phyloP scores from a whole-genome alignment of 495 filamentous ascomycete species.

The Talaromyces liani region DNA sequence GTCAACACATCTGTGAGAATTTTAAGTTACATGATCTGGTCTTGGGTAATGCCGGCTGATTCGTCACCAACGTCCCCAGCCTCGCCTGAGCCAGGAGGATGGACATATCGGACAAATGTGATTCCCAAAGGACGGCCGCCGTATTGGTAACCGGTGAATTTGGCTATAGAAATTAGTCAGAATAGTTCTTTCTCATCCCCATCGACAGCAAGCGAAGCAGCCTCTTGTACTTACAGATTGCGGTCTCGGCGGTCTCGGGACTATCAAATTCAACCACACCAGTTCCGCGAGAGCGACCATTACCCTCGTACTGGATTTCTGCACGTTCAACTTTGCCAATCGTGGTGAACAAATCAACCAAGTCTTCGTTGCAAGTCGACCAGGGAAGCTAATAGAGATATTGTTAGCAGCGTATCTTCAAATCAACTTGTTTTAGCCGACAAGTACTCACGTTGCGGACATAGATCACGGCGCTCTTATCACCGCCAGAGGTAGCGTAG shows the following conservation, averaged over 20 bases:
- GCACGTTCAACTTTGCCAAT: conserved; percentile 97
- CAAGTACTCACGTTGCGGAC: conserved; percentile 82
- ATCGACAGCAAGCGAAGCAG: not conserved
- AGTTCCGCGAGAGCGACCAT: conserved; percentile 88
- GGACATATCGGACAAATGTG: conserved; percentile 85
- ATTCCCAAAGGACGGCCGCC: conserved; percentile 90
- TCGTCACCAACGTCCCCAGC: conserved; percentile 71
- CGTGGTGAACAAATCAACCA: conserved; percentile 92
- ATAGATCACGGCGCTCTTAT: conserved; percentile 77
- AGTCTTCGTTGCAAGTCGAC: conserved; percentile 97
- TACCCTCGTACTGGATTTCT: conserved; percentile 97
- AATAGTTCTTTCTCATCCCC: not conserved
- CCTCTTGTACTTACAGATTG: conserved; percentile 56
- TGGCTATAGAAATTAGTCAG: conserved; percentile 44
- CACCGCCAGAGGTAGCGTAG: conserved; percentile 79
- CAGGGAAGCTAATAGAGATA: conserved; percentile 67
- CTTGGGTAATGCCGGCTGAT: conserved; percentile 76
- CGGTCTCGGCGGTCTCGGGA: conserved; percentile 77
- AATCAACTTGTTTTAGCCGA: not conserved
- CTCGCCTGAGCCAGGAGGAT: conserved; percentile 52
- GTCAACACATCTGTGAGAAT: not conserved
- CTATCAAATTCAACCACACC: conserved; percentile 91
- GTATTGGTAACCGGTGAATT: conserved; percentile 97
- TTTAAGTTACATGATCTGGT: conserved; percentile 83
- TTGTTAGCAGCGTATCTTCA: conserved; percentile 3